Evolutionary conservation across 768 basidiomycete genomes (phyloP), one percentile per base, ranked within the genome.

Genomic region (Zangia roseola): DNA sequence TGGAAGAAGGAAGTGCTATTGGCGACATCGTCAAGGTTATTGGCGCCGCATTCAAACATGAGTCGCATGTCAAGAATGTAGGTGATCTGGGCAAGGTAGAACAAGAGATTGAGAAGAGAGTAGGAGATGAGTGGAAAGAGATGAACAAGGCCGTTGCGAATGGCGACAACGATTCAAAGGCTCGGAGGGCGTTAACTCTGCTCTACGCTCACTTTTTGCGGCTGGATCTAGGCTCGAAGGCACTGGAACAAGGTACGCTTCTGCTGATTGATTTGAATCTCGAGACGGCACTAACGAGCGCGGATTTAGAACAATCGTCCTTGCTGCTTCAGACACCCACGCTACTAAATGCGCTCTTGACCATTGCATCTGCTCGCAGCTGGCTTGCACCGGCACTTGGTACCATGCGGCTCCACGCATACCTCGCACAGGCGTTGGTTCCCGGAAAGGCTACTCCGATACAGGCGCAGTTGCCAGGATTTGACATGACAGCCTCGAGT

Each of bases 151-250:
- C 78, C 1, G 65, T 75, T 5, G 70, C 68, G 55, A 60, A 69
- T 36, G 43, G 59, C 40, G 63, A 75, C 36, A 73, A 70, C 24
- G 68, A 67, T 12, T 70, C 74, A 21, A 71, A 75, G 40, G 52
- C 50, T 4, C 54, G 28, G 10, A 76, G 76, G 45, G 87, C 90
- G 0, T 74, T 92, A 48, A 72, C 87, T 2, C 72, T 97, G 6
- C 69, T 97, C 3, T 94, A 91, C 62, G 87, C 91, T 9, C 91
- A 98, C 69, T 70, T 98, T 36, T 72, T 95, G 30, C 79, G 94
- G 23, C 54, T 81, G 74, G 26, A 79, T 79, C 2, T 67, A 84
- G 47, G 68, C 7, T 75, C 80, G 20, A 49, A 76, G 2, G 66
- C 71, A 0, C 69, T 97, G 9, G 77, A 78, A 52, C 75, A 78